These are phyloP conservation scores for Onygenales sp. DNA, from an alignment of 2,329 filamentous ascomycete genomes.

Conservation along the genomic window DNA sequence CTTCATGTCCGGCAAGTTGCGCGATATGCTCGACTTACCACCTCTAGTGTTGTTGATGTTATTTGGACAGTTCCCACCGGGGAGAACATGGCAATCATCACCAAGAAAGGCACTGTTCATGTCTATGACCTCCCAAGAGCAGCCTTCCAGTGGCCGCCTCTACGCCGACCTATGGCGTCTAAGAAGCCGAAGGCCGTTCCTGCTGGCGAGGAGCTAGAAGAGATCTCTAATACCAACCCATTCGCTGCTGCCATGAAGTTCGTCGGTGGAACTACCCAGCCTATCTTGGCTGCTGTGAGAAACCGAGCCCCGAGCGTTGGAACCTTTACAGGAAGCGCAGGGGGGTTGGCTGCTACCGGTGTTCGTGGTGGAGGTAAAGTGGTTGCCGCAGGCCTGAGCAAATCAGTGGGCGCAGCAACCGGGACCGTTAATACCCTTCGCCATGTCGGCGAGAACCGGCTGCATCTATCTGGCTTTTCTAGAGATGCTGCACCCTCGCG, in stretches of 20 bases:
- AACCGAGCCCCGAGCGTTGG: constrained; percentile 40
- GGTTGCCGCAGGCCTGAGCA: constrained; percentile 41
- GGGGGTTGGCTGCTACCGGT: constrained; percentile 37
- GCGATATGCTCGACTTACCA: constrained; percentile 82
- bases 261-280: constrained; percentile 49
- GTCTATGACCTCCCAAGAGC: constrained; percentile 76
- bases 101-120: constrained; percentile 90
- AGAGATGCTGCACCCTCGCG: constrained; percentile 31
- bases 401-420: constrained; percentile 40
- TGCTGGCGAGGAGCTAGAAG: constrained; percentile 40
- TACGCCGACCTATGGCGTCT: constrained; percentile 37
- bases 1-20: constrained; percentile 67
- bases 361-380: constrained; percentile 37
- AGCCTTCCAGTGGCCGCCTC: constrained; percentile 81
- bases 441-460: constrained; percentile 39
- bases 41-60: constrained; percentile 82
- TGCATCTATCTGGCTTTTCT: constrained; percentile 34
- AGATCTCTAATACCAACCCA: constrained; percentile 29
- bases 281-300: constrained; percentile 59
- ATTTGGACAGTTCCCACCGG: constrained; percentile 75
- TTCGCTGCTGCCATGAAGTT: constrained; percentile 63
- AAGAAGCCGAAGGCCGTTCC: constrained; percentile 31
- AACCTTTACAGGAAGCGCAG: constrained; percentile 30
- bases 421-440: constrained; percentile 39
- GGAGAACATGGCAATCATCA: constrained; percentile 78